Percentiles rank a stretch among this genome's conserved stretches.
Conservation (phyloP, 768 basidiomycete genomes). For the Pleurotus cornucopiae region DNA sequence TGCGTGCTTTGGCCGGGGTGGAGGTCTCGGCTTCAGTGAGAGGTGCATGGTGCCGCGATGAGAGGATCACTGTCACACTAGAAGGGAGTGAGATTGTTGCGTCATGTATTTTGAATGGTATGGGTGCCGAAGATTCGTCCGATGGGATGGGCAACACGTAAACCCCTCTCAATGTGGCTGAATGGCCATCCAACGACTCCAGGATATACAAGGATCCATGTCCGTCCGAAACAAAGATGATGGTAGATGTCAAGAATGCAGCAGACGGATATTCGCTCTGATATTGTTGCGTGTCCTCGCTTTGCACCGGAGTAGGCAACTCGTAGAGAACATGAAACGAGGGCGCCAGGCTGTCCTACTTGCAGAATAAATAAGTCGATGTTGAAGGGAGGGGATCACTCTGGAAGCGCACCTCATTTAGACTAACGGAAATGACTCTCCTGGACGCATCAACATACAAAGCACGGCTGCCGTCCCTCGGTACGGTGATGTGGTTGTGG, state of each 20-base stretch:
- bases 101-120: conserved; percentile 41
- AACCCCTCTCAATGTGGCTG: conserved; percentile 42
- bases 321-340: conserved; percentile 55
- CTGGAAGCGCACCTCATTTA: conserved; percentile 42
- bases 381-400: too few species aligned
- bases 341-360: conserved; percentile 50
- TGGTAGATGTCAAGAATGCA: conserved; percentile 44
- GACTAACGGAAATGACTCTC: conserved; percentile 53
- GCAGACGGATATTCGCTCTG: conserved; percentile 77
- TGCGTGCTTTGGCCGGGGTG: conserved; percentile 13
- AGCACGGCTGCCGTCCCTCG: conserved; percentile 39
- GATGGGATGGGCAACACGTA: conserved; percentile 40
- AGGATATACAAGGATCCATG: conserved; percentile 64
- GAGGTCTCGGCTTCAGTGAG: conserved; percentile 12
- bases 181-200: conserved; percentile 32
- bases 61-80: conserved; percentile 46
- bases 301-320: conserved; percentile 50
- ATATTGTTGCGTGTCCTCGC: conserved; percentile 29
- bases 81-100: conserved; percentile 31
- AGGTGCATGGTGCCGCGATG: conserved; percentile 47
- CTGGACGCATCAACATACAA: conserved; percentile 67
- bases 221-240: conserved; percentile 65
- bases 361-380: background rate
- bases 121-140: conserved; percentile 19
- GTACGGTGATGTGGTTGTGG: conserved; percentile 73